Evolutionary conservation across 2,329 filamentous ascomycete genomes (phyloP).

Genomic region (Fusarium temperatum): DNA sequence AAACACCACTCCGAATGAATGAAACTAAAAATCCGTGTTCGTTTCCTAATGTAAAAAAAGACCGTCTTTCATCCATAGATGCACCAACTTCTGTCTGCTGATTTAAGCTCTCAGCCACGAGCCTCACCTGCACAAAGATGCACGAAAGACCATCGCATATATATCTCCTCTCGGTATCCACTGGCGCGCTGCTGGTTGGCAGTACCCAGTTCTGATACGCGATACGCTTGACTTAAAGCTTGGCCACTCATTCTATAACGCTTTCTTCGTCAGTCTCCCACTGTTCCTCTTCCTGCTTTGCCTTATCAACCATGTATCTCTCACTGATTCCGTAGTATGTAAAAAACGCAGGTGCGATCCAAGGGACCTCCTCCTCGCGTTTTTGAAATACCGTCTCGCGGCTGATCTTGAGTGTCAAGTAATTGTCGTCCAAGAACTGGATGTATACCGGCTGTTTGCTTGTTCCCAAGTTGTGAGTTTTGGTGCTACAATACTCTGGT

Average conservation of each 20-base stretch:
- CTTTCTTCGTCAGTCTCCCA: background rate
- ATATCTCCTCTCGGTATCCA: fast-evolving
- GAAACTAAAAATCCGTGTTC: background rate
- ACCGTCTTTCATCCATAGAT: background rate
- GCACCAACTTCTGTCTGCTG: too few species aligned
- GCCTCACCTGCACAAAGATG: too few species aligned
- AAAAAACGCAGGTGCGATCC: background rate
- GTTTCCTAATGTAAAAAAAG: background rate
- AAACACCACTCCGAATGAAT: background rate
- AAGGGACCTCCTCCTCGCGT: background rate
- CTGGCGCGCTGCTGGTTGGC: too few species aligned
- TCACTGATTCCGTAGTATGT: background rate
- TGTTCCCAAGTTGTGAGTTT: background rate
- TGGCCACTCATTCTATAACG: background rate
- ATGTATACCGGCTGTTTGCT: fast-evolving
- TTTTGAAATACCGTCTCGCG: background rate
- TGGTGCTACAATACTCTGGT: background rate
- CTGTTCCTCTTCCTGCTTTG: fast-evolving
- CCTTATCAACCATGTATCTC: background rate
- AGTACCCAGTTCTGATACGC: too few species aligned
- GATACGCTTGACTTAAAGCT: background rate
- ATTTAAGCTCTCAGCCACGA: too few species aligned
- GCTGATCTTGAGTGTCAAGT: background rate
- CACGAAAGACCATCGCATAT: background rate
- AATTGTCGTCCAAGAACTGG: background rate